Evolutionary conservation across 2,329 filamentous ascomycete genomes (phyloP), one percentile per base, ranked within the genome.

Genomic region (Diaporthe humulicola): DNA sequence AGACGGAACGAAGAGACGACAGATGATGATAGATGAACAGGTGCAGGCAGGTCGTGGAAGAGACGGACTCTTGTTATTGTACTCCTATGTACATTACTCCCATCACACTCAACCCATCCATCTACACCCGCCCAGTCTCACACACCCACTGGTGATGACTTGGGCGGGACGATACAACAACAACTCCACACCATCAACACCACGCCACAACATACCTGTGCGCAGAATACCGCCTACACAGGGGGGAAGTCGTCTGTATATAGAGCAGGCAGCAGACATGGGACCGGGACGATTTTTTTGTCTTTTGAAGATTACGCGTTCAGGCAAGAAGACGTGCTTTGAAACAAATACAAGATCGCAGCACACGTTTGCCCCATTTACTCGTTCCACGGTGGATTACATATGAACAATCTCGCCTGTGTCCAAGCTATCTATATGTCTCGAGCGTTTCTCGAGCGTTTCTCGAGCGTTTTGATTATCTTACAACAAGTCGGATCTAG

Each of bases 81-180:
- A 74, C 67, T 54, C 58, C 52, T 61, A 67, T 76, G 74, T 76
- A 76, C 74, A 61, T 58, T 60, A 67, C 67, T 71, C 72, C 57
- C 71, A 70, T 54, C 61, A 67, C 38, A 56, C 74, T 48, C 50
- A 64, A 58, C 12, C 40, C 42, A 50, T 40, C 22, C 36, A 60
- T 50, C 61, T 28, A 45, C 40, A 50, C 19, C 56, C 60, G 30
- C 28, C 60, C 60, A 25, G 40, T 67, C 58, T 60, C 2, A 30
- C 30, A 58, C 25, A 38, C 64, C 33, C 64, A n/a, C n/a, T n/a
- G n/a, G n/a, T 30, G 33, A 40, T 40, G 57, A 71, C 52, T 36
- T 36, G 48, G 64, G 42, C 4, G 48, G 64, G 15, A 69, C 64
- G 33, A 69, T 10, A 28, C n/a, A 2, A 54, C 40, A 45, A 19